phyloP scores from a whole-genome alignment of 2,329 filamentous ascomycete genomes.

The Stagonosporopsis chrysanthemi region DNA sequence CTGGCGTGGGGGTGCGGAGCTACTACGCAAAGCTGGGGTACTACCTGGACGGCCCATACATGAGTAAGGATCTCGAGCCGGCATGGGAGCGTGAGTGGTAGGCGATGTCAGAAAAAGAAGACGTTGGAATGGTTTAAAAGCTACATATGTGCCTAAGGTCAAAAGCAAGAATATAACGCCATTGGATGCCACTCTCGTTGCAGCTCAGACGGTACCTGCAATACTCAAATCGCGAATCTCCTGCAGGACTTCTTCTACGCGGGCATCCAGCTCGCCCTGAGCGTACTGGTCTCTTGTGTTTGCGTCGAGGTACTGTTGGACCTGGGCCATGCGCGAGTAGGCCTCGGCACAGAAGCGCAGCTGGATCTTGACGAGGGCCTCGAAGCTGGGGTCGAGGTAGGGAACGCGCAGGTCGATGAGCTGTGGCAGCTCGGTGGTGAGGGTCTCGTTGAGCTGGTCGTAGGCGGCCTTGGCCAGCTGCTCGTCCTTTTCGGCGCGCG shows the following conservation, averaged over 20 bases:
- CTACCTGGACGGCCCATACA: conserved; percentile 87
- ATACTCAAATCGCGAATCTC: conserved; percentile 98
- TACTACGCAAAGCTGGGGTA: conserved; percentile 96
- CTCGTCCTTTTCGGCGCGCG: conserved; percentile 93
- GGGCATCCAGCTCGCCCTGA: conserved; percentile 85
- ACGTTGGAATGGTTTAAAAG: background rate
- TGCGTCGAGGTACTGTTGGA: conserved; percentile 96
- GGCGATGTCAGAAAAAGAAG: background rate
- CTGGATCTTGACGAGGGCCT: conserved; percentile 98
- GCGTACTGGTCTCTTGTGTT: conserved; percentile 97
- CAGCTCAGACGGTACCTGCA: conserved; percentile 66
- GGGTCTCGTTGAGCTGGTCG: conserved; percentile 95
- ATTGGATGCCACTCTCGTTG: background rate
- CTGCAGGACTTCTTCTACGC: conserved; percentile 94
- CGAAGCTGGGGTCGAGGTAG: conserved; percentile 95
- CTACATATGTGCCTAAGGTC: background rate
- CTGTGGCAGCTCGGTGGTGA: conserved; percentile 90
- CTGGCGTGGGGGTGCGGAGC: conserved; percentile 93
- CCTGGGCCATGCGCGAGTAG: conserved; percentile 97
- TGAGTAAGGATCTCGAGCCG: conserved; percentile 48
- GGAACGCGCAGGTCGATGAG: conserved; percentile 96
- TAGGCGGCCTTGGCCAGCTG: conserved; percentile 93
- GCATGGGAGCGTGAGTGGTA: conserved; percentile 44
- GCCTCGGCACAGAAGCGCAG: conserved; percentile 97
- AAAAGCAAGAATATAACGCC: conserved; percentile 9